Base-by-base conservation (phyloP, 345 rosid species). In the Linum usitatissimum region DNA sequence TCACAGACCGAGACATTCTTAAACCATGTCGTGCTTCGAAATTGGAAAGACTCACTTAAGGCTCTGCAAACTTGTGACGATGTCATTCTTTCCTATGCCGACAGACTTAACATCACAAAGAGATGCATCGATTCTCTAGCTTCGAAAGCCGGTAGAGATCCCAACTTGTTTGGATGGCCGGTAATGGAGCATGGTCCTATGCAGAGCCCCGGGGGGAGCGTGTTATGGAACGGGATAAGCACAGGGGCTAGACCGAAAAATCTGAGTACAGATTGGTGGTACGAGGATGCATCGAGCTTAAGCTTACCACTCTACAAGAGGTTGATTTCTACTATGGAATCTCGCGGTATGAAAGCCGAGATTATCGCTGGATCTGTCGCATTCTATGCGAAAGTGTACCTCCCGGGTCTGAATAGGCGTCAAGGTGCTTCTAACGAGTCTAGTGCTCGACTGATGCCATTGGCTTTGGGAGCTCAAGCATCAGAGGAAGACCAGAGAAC, bases 141-240 rank as follows among this genome's bases (percentile, higher is more conserved):
- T 62, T 77, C 73, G 68, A 87, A 79, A 80, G 84, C 92, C 18
- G 80, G 78, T 2, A 84, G 90, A 6, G 97, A 93, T 71, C 97
- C 99, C 23, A 86, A 86, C 74, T 76, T 90, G 45, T 90, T 87
- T 64, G 96, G 97, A 3, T 90, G 97, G 97, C 99, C 99, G 5
- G 71, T 93, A 7, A 73, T 83, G 82, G 99, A 90, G 77, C 92
- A 78, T 68, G 94, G 95, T 40, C 98, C 94, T 1, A 82, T 84
- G 91, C 99, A 87, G 85, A 89, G 94, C 75, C 98, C 97, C 6
- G 98, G 97, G 30, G 99, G 96, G 40, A 89, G 90, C 45, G 86
- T 93, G 62, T 71, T 93, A 63, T 93, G 99, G 99, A 93, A 90
- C 30, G 99, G 97, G 75, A 93, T 93, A 73, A 93, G 92, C 77